These are phyloP conservation scores for Kwoniella bestiolae DNA, from an alignment of 768 basidiomycete species.

Conservation along the genomic window DNA sequence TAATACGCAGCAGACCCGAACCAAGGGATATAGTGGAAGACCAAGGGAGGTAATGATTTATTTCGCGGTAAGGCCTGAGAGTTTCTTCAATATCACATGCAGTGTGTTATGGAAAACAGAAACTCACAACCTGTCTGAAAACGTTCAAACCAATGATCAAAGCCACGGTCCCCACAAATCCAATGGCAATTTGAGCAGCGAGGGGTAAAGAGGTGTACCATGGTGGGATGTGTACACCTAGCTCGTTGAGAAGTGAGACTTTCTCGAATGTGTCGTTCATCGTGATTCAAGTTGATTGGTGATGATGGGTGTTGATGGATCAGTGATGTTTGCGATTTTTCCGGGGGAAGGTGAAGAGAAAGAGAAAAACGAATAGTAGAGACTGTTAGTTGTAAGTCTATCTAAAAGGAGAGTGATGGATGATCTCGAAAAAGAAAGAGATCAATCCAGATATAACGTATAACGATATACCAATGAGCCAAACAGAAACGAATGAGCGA, in stretches of 20 bases:
- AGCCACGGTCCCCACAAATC: constrained; percentile 70
- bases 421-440: not conserved
- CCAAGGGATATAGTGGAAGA: constrained; percentile 90
- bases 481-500: not conserved
- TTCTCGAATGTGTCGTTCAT: constrained; percentile 10
- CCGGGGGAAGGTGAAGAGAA: too few relatives aligned
- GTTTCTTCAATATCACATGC: not conserved
- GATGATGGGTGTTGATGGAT: not conserved
- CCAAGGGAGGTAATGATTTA: constrained; percentile 77
- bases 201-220: constrained; percentile 5
- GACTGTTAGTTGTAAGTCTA: not conserved
- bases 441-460: not conserved
- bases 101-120: too few relatives aligned
- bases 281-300: not conserved
- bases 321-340: too few relatives aligned
- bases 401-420: not conserved
- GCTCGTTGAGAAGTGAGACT: not conserved
- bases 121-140: constrained; percentile 75
- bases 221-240: constrained; percentile 9
- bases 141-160: constrained; percentile 74
- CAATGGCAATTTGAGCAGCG: constrained; percentile 20
- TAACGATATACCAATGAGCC: too few relatives aligned
- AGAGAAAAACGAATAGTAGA: not conserved
- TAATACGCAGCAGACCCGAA: constrained; percentile 87
- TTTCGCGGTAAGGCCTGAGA: constrained; percentile 69